Percentiles rank a stretch among this genome's conserved stretches.
These are phyloP conservation scores for Caryopteris hybrid DNA, from an alignment of 305 asterid genomes.

Conservation along the genomic window DNA sequence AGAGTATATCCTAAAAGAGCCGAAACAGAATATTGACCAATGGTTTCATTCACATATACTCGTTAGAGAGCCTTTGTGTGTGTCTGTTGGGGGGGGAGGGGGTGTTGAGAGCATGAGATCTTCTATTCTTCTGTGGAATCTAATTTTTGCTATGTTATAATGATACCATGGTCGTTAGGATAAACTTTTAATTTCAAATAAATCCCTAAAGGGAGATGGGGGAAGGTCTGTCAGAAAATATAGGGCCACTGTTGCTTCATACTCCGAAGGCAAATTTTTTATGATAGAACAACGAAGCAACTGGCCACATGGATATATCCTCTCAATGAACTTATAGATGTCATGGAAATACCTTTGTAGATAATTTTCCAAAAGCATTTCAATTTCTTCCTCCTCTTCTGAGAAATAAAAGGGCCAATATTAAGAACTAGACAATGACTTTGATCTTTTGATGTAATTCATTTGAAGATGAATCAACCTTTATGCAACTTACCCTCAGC, in stretches of 20 bases:
- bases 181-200: neutral
- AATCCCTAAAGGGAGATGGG: neutral
- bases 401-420: conserved; percentile 28
- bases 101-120: neutral
- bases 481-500: conserved; percentile 66
- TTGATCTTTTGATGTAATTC: conserved; percentile 11
- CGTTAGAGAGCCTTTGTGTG: no score
- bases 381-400: conserved; percentile 99
- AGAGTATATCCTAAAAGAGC: neutral
- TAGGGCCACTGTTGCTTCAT: neutral
- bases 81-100: no score
- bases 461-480: conserved; percentile 1
- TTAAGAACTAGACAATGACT: conserved; percentile 14
- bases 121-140: neutral
- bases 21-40: neutral
- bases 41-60: neutral
- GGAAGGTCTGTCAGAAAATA: neutral
- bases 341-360: conserved; percentile 69
- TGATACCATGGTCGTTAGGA: no score
- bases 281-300: conserved; percentile 3
- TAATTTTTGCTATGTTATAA: neutral
- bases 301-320: neutral
- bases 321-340: conserved; percentile 5
- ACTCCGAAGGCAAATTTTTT: neutral
- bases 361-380: conserved; percentile 96